phyloP scores from a whole-genome alignment of 208 protist genomes.

The Histomonas meleagridis region DNA sequence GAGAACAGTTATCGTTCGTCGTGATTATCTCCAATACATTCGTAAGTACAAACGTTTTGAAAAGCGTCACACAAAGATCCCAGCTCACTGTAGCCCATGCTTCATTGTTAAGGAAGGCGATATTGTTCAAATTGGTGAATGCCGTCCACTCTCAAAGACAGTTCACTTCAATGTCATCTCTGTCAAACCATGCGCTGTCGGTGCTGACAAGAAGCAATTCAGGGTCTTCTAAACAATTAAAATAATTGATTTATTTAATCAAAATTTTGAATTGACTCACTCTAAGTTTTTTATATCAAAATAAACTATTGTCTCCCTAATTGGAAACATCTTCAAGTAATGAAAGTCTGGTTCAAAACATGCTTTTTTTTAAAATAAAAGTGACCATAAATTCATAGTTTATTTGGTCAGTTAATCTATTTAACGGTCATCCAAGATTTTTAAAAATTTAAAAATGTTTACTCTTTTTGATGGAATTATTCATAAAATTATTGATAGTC shows the following conservation, averaged over 20 bases:
- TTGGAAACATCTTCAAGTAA: too few relatives aligned
- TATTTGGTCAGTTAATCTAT: too few relatives aligned
- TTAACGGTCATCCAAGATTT: too few relatives aligned
- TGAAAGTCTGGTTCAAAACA: too few relatives aligned
- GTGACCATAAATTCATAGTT: too few relatives aligned
- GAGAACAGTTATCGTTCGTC: constrained; percentile 87
- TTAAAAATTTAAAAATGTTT: neutral
- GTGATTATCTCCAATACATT: constrained; percentile 99
- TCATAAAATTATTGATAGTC: neutral
- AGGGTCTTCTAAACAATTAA: constrained; percentile 48
- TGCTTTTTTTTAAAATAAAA: too few relatives aligned
- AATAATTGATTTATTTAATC: too few relatives aligned
- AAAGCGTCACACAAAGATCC: constrained; percentile 96
- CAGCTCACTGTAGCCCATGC: constrained; percentile 90
- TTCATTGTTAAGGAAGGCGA: constrained; percentile 95
- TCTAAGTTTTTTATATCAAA: too few relatives aligned
- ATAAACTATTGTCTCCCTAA: too few relatives aligned
- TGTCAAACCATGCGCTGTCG: constrained; percentile 51
- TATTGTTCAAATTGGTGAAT: constrained; percentile 89
- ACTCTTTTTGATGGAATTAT: neutral
- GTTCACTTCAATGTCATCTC: constrained; percentile 98
- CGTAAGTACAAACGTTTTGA: constrained; percentile 99
- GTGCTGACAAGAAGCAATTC: constrained; percentile 50
- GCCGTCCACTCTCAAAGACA: constrained; percentile 92
- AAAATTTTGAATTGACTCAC: too few relatives aligned